phyloP scores from a whole-genome alignment of 805 yeast genomes.

The Priceomyces carsonii region DNA sequence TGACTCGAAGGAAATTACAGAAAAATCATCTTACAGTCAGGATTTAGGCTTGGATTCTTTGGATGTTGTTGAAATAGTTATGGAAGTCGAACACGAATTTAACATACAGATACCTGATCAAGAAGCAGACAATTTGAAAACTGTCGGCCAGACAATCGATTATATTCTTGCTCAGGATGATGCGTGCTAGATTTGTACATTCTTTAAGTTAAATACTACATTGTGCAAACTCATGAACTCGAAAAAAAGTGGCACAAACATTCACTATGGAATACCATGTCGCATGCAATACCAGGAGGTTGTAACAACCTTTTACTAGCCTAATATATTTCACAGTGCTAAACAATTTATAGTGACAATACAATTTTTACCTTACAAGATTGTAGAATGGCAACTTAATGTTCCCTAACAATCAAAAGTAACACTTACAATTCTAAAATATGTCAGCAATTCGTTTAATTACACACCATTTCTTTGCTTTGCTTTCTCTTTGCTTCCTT shows the following conservation, averaged over 20 bases:
- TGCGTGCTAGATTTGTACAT: conserved; percentile 29
- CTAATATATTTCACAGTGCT: neutral
- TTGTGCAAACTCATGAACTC: neutral
- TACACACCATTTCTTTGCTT: too few relatives aligned
- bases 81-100: conserved; percentile 50
- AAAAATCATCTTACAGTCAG: conserved; percentile 34
- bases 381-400: too few relatives aligned
- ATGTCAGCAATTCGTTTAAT: too few relatives aligned
- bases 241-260: too few relatives aligned
- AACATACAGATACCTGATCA: conserved; percentile 49
- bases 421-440: too few relatives aligned
- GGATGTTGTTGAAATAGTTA: conserved; percentile 48
- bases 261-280: too few relatives aligned
- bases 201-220: neutral
- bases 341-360: too few relatives aligned
- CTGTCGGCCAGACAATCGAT: conserved; percentile 47
- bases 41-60: conserved; percentile 50
- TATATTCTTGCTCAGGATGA: conserved; percentile 43
- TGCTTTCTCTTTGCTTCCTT: too few relatives aligned
- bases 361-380: too few relatives aligned
- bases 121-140: conserved; percentile 47
- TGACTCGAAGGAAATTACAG: conserved; percentile 35
- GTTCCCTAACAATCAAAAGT: too few relatives aligned
- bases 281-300: conserved; percentile 1
- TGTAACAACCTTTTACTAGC: conserved; percentile 1